Base-by-base conservation (phyloP, 805 yeast genomes). In the Ogataea ramenticola region DNA sequence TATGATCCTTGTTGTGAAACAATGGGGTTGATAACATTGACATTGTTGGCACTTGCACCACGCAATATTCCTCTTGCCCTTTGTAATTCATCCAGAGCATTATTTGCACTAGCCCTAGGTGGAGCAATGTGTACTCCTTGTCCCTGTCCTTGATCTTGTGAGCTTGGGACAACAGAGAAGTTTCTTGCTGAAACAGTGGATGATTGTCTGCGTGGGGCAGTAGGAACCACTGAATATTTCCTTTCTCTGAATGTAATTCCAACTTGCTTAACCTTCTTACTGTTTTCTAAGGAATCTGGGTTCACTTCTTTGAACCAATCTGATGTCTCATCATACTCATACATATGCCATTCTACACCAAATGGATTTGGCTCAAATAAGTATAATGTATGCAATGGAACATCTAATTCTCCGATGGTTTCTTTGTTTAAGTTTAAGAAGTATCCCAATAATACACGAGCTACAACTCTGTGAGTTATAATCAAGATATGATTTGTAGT, bases 321-420 rank as follows among this genome's bases (percentile, higher is more conserved):
- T 35, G 72, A 64, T 2, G 64, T 65, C 52, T 90, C 96, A 54
- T 86, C 84, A 65, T 82, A 91, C 60, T 89, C 96, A 64, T 82
- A 91, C 60, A 90, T 70, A 14, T 84, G 76, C 88, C 96, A 91
- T 48, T 88, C 95, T 2, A 95, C 95, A 2, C 98, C 98, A 62
- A 88, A 91, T 0, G 98, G 97, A 61, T 86, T 87, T 41, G 91
- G 89, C 57, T 91, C 97, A 48, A 91, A 72, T 46, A 91, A 77
- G 60, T 90, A 91, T 10, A 91, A 79, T 9, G 96, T 86, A 58
- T 91, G 97, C 44, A 91, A 68, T 5, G 98, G 98, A 6, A 91
- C 90, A 63, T 91, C 97, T 50, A 91, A 72, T 53, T 86, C 95
- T 1, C 95, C 90, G 46, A 91, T 86, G 0, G 87, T 72, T 35